These are phyloP conservation scores for Abrus precatorius DNA, from an alignment of 306 rosid genomes.

Conservation along the genomic window DNA sequence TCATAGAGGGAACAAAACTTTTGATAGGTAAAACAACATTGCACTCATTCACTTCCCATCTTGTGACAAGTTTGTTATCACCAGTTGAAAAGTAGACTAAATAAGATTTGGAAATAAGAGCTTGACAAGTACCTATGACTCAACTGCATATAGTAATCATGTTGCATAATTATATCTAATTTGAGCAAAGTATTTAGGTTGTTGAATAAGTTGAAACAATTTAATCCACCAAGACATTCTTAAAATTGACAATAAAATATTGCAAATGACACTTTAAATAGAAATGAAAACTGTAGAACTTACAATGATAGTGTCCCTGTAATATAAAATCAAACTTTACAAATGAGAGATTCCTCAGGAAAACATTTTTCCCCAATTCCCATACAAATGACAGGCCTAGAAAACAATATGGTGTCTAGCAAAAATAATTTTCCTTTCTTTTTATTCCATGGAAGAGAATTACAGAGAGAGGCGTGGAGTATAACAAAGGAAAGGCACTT, in stretches of 20 bases:
- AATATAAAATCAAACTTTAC: slow-evolving; percentile 6
- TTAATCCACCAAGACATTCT: not conserved
- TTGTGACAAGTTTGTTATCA: not conserved
- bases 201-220: slow-evolving; percentile 23
- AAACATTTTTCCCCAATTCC: not conserved
- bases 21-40: not conserved
- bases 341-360: slow-evolving; percentile 5
- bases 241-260: slow-evolving; percentile 5
- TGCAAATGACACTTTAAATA: not conserved
- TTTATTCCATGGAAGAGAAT: too few species aligned
- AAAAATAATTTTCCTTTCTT: not conserved
- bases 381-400: not conserved
- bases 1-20: not conserved
- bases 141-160: not conserved
- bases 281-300: not conserved
- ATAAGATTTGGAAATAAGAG: not conserved
- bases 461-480: not conserved
- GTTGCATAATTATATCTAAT: not conserved
- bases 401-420: not conserved
- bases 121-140: not conserved
- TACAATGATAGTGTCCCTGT: not conserved
- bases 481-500: not conserved
- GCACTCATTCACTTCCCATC: slow-evolving; percentile 22
- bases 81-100: slow-evolving; percentile 4
- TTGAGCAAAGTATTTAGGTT: not conserved